Conservation (phyloP, 208 protist species). For the Trypanosoma cruzi region DNA sequence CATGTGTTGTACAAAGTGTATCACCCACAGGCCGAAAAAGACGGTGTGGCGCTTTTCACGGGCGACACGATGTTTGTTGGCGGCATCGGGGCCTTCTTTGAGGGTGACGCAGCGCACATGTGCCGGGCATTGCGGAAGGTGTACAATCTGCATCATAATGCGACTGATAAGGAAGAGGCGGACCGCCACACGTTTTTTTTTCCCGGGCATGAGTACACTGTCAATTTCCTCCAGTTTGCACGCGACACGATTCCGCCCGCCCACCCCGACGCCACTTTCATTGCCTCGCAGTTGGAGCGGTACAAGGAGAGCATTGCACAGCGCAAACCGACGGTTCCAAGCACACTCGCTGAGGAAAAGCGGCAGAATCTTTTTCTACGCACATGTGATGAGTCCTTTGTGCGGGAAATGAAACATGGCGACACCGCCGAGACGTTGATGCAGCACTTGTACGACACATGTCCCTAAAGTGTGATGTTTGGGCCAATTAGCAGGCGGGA, state of each 20-base stretch:
- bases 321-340: conserved; percentile 70
- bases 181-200: conserved; percentile 74
- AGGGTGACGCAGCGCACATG: conserved; percentile 87
- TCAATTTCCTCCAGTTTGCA: conserved; percentile 77
- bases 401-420: conserved; percentile 43
- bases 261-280: conserved; percentile 40
- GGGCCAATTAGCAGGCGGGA: not conserved
- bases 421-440: conserved; percentile 52
- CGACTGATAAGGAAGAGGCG: not conserved
- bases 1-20: conserved; percentile 78
- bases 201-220: conserved; percentile 92
- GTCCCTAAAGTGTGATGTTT: conserved; percentile 37
- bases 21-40: conserved; percentile 32
- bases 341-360: conserved; percentile 83
- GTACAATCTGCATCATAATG: conserved; percentile 50
- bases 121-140: conserved; percentile 64
- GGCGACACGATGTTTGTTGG: conserved; percentile 95
- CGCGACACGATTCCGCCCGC: conserved; percentile 25
- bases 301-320: conserved; percentile 46
- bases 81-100: conserved; percentile 94
- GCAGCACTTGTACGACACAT: conserved; percentile 82
- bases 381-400: conserved; percentile 55
- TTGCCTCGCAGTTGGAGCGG: conserved; percentile 43
- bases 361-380: conserved; percentile 89
- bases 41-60: conserved; percentile 88